A percentile compares a stretch with the other conserved stretches of the same genome.
Evolutionary conservation across 805 yeast genomes (phyloP).

Genomic region (Pichia rugopelliculosa): DNA sequence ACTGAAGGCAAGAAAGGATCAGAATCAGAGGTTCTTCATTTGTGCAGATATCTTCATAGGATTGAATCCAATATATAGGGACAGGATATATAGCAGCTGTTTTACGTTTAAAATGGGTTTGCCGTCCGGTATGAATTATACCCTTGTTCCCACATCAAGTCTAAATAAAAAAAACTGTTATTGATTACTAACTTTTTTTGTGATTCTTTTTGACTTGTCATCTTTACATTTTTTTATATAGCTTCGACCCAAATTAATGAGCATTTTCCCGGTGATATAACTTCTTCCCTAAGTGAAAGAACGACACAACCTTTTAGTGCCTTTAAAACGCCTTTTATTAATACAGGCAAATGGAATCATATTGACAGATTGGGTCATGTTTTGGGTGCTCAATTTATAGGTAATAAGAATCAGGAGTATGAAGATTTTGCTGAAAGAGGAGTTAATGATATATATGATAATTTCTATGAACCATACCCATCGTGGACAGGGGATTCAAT

Average conservation of each 20-base stretch:
- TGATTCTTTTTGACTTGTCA: not conserved
- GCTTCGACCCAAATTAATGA: not conserved
- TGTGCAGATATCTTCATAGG: no score
- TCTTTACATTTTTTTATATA: not conserved
- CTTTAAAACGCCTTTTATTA: conserved; percentile 37
- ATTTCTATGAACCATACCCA: conserved; percentile 45
- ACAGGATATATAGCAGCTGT: not conserved
- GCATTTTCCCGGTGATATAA: not conserved
- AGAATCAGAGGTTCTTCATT: not conserved
- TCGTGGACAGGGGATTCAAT: conserved; percentile 38
- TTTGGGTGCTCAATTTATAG: conserved; percentile 25
- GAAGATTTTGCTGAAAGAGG: conserved; percentile 25
- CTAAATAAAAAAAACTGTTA: not conserved
- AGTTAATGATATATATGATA: conserved; percentile 36
- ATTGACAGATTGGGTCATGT: conserved; percentile 28
- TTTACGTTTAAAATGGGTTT: not conserved
- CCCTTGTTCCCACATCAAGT: not conserved
- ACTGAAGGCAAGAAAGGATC: not conserved
- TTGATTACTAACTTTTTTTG: conserved; percentile 1
- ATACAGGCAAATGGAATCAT: conserved; percentile 38
- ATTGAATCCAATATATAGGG: not conserved
- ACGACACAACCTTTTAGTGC: conserved; percentile 33
- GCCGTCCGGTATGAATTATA: conserved; percentile 6
- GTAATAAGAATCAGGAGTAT: conserved; percentile 27
- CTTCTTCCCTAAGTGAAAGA: conserved; percentile 24